Base-by-base conservation (phyloP, 805 yeast species). In the Starmerella floricola region DNA sequence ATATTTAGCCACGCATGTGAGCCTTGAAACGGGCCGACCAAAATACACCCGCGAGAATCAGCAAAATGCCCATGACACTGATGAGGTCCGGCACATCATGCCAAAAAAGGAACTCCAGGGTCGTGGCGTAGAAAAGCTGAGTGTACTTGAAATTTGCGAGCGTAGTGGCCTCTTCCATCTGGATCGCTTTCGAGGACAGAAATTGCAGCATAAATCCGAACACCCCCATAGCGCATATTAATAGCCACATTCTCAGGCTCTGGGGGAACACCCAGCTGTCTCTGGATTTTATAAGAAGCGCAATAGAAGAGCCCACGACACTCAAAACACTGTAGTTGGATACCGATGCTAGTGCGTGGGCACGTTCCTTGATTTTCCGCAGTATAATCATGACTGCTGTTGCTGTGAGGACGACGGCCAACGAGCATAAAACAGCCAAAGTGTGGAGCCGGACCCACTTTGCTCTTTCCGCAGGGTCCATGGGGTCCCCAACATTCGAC, bases 151-250 rank as follows among this genome's bases (percentile, higher is more conserved):
- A 77, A 46, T 82, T 68, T 11, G 87, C 69, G 0, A 86, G 83
- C 43, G 81, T 69, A 3, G 85, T 76, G 0, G 95, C 93, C 46
- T 68, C 70, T 48, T 82, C 94, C 41, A 83, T 66, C 58, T 84
- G 94, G 38, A 86, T 71, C 1, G 95, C 95, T 8, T 83, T 75
- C 0, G 95, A 82, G 36, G 82, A 61, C 29, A 78, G 63, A 54
- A 76, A 78, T 59, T 87, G 95, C 78, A 79, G 80, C 46, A 76
- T 62, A 60, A 86, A 87, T 0, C 96, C 96, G 40, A 81, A 69
- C 2, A 79, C 47, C 2, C 95, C 94, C 45, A 84, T 68, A 18
- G 69, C 56, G 1, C 62, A 42, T 48, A 86, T 69, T 17, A 81
- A 61, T 2, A 63, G 49, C 91, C 94, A 82, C 58, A 40, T 18